Evolutionary conservation across 2,329 filamentous ascomycete species (phyloP).

Genomic region (Dactylellina leptospora): DNA sequence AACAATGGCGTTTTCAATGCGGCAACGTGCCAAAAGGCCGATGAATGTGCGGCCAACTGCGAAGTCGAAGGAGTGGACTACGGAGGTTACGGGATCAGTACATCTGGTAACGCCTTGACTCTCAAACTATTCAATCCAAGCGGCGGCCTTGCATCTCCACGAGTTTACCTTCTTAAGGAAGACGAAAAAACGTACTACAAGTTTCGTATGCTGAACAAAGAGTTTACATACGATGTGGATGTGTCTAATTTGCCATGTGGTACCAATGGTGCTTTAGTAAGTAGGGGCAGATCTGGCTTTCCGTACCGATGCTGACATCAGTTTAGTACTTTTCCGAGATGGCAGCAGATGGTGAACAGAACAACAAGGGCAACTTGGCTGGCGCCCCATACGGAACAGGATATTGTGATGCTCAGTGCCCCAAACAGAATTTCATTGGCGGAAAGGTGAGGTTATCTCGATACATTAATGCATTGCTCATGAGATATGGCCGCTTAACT

Average conservation of each 20-base stretch:
- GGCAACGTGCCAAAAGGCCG: constrained; percentile 63
- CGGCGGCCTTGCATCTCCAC: constrained; percentile 59
- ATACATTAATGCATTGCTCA: not conserved
- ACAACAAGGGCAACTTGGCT: constrained; percentile 59
- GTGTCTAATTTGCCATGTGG: constrained; percentile 61
- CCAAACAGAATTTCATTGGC: constrained; percentile 60
- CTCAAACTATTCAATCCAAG: constrained; percentile 56
- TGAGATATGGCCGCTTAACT: not conserved
- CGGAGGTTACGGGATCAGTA: constrained; percentile 61
- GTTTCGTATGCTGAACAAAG: constrained; percentile 62
- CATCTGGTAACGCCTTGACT: constrained; percentile 59
- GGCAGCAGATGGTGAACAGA: constrained; percentile 58
- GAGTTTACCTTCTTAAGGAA: constrained; percentile 63
- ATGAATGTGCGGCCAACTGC: constrained; percentile 67
- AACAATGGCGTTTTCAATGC: constrained; percentile 53
- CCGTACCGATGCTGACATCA: not conserved
- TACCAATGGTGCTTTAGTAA: constrained; percentile 60
- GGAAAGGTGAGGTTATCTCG: constrained; percentile 53
- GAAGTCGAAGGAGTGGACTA: constrained; percentile 67
- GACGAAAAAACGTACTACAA: constrained; percentile 62
- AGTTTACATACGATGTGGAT: constrained; percentile 63
- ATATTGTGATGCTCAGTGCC: constrained; percentile 64
- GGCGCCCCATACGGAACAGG: constrained; percentile 65
- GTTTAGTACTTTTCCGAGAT: constrained; percentile 60
- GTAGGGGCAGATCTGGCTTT: not conserved